Evolutionary conservation across 2,329 filamentous ascomycete species (phyloP), one percentile per base, ranked within the genome.

Genomic region (Pseudocercospora eumusae): DNA sequence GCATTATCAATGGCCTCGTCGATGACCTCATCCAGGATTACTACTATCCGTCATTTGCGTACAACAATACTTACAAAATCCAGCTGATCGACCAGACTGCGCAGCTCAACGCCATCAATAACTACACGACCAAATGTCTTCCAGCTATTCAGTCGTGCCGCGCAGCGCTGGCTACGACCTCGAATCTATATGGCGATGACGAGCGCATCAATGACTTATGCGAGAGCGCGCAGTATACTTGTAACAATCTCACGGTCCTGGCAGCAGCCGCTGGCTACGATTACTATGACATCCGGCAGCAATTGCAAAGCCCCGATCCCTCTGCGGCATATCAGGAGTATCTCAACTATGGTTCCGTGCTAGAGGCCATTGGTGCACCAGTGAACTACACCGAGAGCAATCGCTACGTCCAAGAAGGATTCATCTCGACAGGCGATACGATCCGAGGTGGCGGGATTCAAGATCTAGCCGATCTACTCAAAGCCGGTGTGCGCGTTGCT

Each of bases 1-100:
- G 88, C 21, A 88, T 92, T 61, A 79, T 91, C 61, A 90, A 92
- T 72, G 89, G 88, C 11, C 85, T 88, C 66, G 78, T 92, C 36
- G 90, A 92, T 70, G 80, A 84, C 67, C 73, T 86, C 28, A 79
- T 86, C 0, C 87, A 91, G 75, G 78, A 79, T 3, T 82, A 83
- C 2, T 84, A 76, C 67, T 86, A 84, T 65, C 81, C 85, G 0
- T 71, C 75, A 7, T 88, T 87, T 72, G 83, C 84, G 9, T 80
- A 80, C 61, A 84, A 85, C 70, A 90, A 90, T 71, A 86, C 87
- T 0, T 92, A 90, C 71, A 84, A 82, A 8, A 81, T 89, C 60
- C 70, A 84, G 64, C 79, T 83, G 2, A 82, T 90, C 65, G 80
- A 81, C 50, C 76, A 82, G 6, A 80, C 81, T 1, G 78, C 81